Evolutionary conservation across 2,329 filamentous ascomycete genomes (phyloP), one percentile per base, ranked within the genome.

Genomic region (Berkeleyomyces rouxiae): DNA sequence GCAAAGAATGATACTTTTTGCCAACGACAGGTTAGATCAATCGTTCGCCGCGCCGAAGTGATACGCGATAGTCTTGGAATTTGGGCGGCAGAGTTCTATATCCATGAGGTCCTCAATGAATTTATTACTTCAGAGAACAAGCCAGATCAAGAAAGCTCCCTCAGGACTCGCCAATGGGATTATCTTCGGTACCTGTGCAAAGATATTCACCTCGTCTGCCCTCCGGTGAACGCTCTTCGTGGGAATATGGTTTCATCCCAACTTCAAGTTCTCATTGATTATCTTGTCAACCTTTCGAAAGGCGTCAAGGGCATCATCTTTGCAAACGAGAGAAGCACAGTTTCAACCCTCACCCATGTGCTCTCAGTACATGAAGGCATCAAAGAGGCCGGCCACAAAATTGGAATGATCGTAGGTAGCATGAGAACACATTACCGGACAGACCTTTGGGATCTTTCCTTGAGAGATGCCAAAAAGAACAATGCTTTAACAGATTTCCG

Each of bases 51-150:
- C 40, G 76, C 79, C 10, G 57, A 66, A 0, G 76, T 77, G 11
- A 76, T 90, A 1, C 75, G 75, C 31, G 67, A 69, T 2, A 79
- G 86, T 55, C 76, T 90, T 3, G 88, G 88, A 0, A 67, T 75
- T 1, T 91, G 86, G 85, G 85, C 85, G 1, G 79, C 80, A 0
- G 84, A 90, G 58, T 79, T 78, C 59, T 90, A 84, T 68, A 79
- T 90, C 33, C 72, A 72, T 60, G 74, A 74, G 44, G 77, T 58
- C 3, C 73, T 82, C 7, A 70, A 66, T 1, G 67, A 69, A 53
- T 72, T 74, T 61, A 63, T 73, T 1, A 36, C 65, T 60, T 39
- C 33, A 13, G 67, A 67, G 51, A 51, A 69, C 63, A 63, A 66
- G 59, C 67, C 58, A 4, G 47, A 59, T 9, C 61, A 40, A 4